These are phyloP conservation scores for Isatis lusitanica DNA, from an alignment of 441 rosid genomes.

Conservation along the genomic window DNA sequence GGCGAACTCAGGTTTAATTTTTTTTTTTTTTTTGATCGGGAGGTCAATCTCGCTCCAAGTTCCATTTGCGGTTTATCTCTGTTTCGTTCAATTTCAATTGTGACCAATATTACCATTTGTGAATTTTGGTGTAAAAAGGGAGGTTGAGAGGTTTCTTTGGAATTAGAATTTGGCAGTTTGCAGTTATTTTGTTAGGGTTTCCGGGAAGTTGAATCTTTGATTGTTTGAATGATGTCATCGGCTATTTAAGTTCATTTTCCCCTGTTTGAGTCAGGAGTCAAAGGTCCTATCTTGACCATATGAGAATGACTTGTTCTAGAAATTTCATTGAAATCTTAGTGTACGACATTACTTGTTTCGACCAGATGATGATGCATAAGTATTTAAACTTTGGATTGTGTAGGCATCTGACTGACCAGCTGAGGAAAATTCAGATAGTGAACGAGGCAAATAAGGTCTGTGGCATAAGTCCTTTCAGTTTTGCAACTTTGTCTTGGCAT, in stretches of 20 bases:
- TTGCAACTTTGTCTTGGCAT: conserved; percentile 14
- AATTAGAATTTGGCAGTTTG: conserved; percentile 8
- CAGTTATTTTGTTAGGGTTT: conserved; percentile 2
- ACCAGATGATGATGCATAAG: not conserved
- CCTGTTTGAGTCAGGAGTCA: not conserved
- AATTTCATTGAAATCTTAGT: conserved; percentile 6
- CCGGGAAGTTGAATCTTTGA: not conserved
- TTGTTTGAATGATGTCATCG: not conserved
- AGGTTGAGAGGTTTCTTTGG: conserved; percentile 13
- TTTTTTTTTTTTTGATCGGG: conserved; percentile 10
- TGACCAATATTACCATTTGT: not conserved
- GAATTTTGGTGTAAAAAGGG: not conserved
- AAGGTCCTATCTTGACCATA: conserved; percentile 1
- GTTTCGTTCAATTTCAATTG: not conserved
- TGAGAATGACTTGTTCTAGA: not conserved
- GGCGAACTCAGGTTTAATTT: conserved; percentile 81
- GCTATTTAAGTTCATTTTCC: not conserved
- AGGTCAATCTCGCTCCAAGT: not conserved
- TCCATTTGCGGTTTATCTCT: not conserved
- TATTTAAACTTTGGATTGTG: not conserved
- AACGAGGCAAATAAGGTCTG: conserved; percentile 83
- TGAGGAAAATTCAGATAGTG: conserved; percentile 74
- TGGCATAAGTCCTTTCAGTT: not conserved
- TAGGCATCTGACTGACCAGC: conserved; percentile 89
- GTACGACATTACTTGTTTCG: not conserved